Evolutionary conservation across 768 basidiomycete genomes (phyloP).

Genomic region (Nidularia sp.): DNA sequence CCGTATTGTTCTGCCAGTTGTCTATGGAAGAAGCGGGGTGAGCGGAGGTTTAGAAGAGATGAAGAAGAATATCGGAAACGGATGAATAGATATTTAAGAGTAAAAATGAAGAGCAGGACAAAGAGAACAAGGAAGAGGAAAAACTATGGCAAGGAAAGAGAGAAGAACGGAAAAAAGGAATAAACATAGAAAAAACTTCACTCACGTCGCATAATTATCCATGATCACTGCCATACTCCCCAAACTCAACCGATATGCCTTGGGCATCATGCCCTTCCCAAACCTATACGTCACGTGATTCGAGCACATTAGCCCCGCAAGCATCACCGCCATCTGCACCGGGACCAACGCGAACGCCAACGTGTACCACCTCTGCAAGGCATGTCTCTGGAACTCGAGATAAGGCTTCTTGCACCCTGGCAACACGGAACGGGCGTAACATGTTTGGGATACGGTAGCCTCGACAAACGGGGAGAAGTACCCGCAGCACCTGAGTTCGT

Average conservation of each 20-base stretch:
- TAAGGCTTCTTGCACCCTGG: slow-evolving; percentile 74
- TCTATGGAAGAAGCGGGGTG: background rate
- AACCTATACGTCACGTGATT: slow-evolving; percentile 86
- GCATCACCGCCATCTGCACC: slow-evolving; percentile 58
- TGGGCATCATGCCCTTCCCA: slow-evolving; percentile 87
- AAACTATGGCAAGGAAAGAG: background rate
- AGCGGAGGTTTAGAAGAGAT: no score
- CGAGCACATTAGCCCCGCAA: slow-evolving; percentile 63
- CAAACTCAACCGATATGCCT: slow-evolving; percentile 70
- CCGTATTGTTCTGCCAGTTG: background rate
- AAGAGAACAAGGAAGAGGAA: background rate
- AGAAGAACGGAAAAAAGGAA: no score
- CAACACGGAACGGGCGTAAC: slow-evolving; percentile 65
- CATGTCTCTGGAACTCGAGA: slow-evolving; percentile 47
- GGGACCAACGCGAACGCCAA: slow-evolving; percentile 64
- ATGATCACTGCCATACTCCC: slow-evolving; percentile 75
- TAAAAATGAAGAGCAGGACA: no score
- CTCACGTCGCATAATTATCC: slow-evolving; percentile 76
- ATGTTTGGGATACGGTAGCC: slow-evolving; percentile 68
- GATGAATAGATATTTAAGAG: no score
- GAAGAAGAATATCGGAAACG: no score
- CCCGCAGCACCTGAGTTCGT: slow-evolving; percentile 73
- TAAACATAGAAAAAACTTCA: no score
- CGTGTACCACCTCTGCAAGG: slow-evolving; percentile 62
- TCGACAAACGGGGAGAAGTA: slow-evolving; percentile 80